Base-by-base conservation (phyloP, 2,329 filamentous ascomycete species). In the Lojkania enalia region DNA sequence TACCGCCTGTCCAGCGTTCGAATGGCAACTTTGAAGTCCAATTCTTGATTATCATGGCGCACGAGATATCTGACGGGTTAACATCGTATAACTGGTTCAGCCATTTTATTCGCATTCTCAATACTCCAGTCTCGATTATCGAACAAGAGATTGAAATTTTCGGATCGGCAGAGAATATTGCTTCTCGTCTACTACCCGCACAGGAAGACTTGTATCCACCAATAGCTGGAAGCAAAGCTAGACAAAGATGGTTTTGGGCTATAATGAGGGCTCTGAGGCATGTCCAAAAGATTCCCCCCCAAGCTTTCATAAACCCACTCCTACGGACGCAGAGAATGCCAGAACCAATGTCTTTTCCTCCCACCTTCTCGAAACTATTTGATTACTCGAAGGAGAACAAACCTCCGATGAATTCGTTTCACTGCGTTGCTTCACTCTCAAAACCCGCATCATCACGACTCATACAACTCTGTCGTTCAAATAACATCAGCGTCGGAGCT, bases 241-340 rank as follows among this genome's bases (percentile, higher is more conserved):
- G 70, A 15, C 64, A 70, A 54, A 62, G 74, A 36, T 77, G 74
- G 74, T 75, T 74, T 52, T 77, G 75, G 75, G 66, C 69, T 4
- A 64, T 77, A 5, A 66, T 72, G 6, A 61, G 73, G 15, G 66
- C 77, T 5, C 61, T 77, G 13, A 58, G 74, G 4, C 71, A 76
- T 42, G 66, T 75, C 1, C 56, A 69, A 4, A 71, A 61, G 35
- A 63, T 68, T 1, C 58, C 71, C 1, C 67, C 70, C 11, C 60
- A 58, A 5, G 71, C 70, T 1, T 74, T 77, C 43, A 20, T 56
- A 2, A 77, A 76, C 43, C 75, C 75, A 0, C 55, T 77, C 3
- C 55, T 57, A 13, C 57, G 71, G 13, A 40, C 39, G 6, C 15
- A 52, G 18, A 44, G 59, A 16, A 29, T 57, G 0, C n/a, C 47